Evolutionary conservation across 495 filamentous ascomycete species (phyloP).

Genomic region (Aspergillus indologenus): DNA sequence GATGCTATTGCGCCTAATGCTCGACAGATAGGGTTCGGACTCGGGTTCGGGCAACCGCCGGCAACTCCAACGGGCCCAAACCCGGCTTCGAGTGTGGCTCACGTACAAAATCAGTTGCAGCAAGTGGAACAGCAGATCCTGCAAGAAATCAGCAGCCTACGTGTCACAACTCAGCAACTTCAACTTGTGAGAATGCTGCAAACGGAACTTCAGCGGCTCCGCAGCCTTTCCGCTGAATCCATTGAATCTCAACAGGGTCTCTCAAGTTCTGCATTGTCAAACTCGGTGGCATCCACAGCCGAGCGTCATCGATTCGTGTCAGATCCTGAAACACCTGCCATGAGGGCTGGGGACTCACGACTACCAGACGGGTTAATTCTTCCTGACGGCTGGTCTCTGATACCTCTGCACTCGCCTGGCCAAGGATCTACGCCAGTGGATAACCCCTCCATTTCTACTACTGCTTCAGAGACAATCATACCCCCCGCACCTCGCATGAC

Average conservation of each 20-base stretch:
- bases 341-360: conserved; percentile 63
- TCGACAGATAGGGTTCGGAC: conserved; percentile 42
- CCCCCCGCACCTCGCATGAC: neutral
- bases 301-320: conserved; percentile 31
- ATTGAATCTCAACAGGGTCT: conserved; percentile 18
- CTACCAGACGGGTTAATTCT: conserved; percentile 70
- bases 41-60: conserved; percentile 43
- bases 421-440: conserved; percentile 6
- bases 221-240: conserved; percentile 39
- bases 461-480: conserved; percentile 10
- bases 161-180: conserved; percentile 54
- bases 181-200: conserved; percentile 55
- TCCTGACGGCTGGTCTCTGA: conserved; percentile 72
- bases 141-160: conserved; percentile 58
- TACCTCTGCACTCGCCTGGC: conserved; percentile 59
- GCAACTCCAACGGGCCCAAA: conserved; percentile 17
- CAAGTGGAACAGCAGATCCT: conserved; percentile 65
- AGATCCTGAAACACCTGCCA: conserved; percentile 36
- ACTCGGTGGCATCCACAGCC: conserved; percentile 21
- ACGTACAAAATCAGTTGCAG: conserved; percentile 54
- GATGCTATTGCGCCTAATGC: conserved; percentile 33
- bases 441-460: conserved; percentile 9
- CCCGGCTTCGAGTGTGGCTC: conserved; percentile 18
- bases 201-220: conserved; percentile 61
- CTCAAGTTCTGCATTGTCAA: conserved; percentile 22